Evolutionary conservation across 2,329 filamentous ascomycete species (phyloP), one percentile per base, ranked within the genome.

Genomic region (Alternaria viburni): DNA sequence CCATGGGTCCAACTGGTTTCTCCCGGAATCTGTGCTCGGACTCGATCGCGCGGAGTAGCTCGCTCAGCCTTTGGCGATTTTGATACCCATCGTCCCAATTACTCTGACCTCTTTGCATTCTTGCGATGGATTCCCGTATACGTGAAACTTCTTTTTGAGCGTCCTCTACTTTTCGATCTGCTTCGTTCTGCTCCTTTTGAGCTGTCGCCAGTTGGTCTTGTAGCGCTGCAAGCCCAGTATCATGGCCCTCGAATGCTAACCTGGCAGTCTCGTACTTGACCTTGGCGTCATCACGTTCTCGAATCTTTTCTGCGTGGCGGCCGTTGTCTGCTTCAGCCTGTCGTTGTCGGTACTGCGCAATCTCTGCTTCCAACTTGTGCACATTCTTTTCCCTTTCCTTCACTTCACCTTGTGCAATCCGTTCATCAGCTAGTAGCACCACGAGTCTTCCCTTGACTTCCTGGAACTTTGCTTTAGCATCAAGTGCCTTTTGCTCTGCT

Each of bases 1-100:
- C 96, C 13, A 98, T 83, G 0, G 96, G 96, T 0, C 96, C 96
- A 32, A 98, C 84, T 3, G 96, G 96, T 65, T 86, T 90, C 46
- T 87, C 82, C 23, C 84, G 82, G 74, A 96, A 98, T 0, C 89
- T 84, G 3, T 67, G 79, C 61, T 97, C 92, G n/a, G 83, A 82
- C 6, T 88, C 84, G 64, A 98, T 92, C n/a, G 86, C 86, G 57
- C 81, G 84, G 7, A 96, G 80, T 4, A 97, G 86, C 2, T 83
- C 80, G 1, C 85, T 83, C 72, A 96, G 86, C 21, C 62, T 68
- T 44, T 85, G 86, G 10, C 69, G 63, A 1, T 79, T 77, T 45
- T 89, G 87, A 71, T 91, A 97, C 0, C 86, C 90, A 61, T 86
- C 86, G 47, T 88, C 87, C 52, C 86, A 85, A 52, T 89, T 86